Conservation (phyloP, 2,329 filamentous ascomycete genomes). For the Penicillium vulpinum region DNA sequence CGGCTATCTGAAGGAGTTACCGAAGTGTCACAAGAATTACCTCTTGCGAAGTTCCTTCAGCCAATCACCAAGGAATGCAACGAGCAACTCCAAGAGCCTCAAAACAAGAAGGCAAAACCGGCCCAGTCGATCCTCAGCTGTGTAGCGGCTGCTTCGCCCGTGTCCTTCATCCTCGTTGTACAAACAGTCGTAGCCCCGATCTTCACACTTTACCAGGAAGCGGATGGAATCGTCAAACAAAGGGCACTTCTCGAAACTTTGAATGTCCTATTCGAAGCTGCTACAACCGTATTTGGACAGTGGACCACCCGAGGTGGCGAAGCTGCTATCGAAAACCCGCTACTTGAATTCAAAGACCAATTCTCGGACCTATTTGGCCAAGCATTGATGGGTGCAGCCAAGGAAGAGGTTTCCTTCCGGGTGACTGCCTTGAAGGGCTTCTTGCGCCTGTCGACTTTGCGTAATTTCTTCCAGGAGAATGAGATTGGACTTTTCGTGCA, state of each 20-base stretch:
- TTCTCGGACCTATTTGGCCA: slow-evolving; percentile 57
- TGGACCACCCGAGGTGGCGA: slow-evolving; percentile 51
- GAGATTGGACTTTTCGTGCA: slow-evolving; percentile 56
- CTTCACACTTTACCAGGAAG: slow-evolving; percentile 60
- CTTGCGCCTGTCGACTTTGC: slow-evolving; percentile 47
- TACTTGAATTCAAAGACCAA: slow-evolving; percentile 52
- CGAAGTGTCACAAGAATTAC: slow-evolving; percentile 42
- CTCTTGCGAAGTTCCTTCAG: slow-evolving; percentile 56
- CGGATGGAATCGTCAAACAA: slow-evolving; percentile 63
- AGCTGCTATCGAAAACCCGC: slow-evolving; percentile 42
- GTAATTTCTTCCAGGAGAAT: slow-evolving; percentile 51
- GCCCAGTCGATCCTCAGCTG: slow-evolving; percentile 61
- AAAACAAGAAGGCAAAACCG: slow-evolving; percentile 67
- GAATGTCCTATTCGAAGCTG: slow-evolving; percentile 59
- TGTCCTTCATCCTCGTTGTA: slow-evolving; percentile 57
- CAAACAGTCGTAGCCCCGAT: slow-evolving; percentile 59
- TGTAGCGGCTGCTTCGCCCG: slow-evolving; percentile 55
- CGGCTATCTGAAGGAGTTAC: slow-evolving; percentile 52
- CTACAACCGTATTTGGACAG: slow-evolving; percentile 57
- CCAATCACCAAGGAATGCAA: slow-evolving; percentile 67
- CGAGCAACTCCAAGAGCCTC: slow-evolving; percentile 66
- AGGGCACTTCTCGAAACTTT: slow-evolving; percentile 63
- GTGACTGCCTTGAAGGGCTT: slow-evolving; percentile 51
- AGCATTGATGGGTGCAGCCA: slow-evolving; percentile 53
- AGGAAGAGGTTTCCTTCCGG: slow-evolving; percentile 54